phyloP scores from a whole-genome alignment of 2,329 filamentous ascomycete genomes.

The Blumeriella jaapii region DNA sequence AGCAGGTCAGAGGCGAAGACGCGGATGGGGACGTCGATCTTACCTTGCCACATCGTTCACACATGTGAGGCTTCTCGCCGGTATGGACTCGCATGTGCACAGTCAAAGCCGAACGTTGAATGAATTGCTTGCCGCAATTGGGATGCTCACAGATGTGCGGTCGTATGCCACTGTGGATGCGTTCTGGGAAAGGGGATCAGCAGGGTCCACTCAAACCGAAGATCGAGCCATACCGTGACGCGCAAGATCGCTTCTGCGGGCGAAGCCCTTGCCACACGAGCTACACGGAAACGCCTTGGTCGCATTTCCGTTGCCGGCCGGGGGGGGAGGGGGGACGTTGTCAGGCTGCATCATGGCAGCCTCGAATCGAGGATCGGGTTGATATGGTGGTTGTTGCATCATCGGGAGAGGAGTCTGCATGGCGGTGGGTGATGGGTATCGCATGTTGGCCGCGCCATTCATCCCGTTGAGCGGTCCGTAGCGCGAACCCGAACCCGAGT shows the following conservation, averaged over 20 bases:
- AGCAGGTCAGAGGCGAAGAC: constrained; percentile 15
- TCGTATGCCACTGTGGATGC: constrained; percentile 83
- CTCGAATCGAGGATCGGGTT: constrained; percentile 21
- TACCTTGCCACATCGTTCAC: constrained; percentile 93
- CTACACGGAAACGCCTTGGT: constrained; percentile 77
- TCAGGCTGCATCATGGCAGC: constrained; percentile 25
- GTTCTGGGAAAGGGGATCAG: constrained; percentile 45
- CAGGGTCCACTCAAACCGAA: constrained; percentile 10
- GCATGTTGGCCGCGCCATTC: constrained; percentile 24
- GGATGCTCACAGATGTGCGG: constrained; percentile 89
- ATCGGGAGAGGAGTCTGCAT: constrained; percentile 27
- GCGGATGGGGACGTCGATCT: constrained; percentile 8
- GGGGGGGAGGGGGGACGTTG: constrained; percentile 11
- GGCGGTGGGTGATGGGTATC: constrained; percentile 27
- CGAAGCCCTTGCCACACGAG: constrained; percentile 85
- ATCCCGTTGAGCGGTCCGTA: constrained; percentile 14
- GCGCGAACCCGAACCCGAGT: constrained; percentile 23
- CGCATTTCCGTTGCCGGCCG: constrained; percentile 15
- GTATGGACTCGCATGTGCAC: constrained; percentile 94
- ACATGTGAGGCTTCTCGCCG: constrained; percentile 97
- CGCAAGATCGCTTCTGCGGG: constrained; percentile 83
- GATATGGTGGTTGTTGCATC: constrained; percentile 26
- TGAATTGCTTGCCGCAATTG: constrained; percentile 90
- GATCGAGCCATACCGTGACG: constrained; percentile 63
- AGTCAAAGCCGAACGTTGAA: constrained; percentile 88